These are phyloP conservation scores for Immersiella caudata DNA, from an alignment of 495 filamentous ascomycete species.

Conservation along the genomic window DNA sequence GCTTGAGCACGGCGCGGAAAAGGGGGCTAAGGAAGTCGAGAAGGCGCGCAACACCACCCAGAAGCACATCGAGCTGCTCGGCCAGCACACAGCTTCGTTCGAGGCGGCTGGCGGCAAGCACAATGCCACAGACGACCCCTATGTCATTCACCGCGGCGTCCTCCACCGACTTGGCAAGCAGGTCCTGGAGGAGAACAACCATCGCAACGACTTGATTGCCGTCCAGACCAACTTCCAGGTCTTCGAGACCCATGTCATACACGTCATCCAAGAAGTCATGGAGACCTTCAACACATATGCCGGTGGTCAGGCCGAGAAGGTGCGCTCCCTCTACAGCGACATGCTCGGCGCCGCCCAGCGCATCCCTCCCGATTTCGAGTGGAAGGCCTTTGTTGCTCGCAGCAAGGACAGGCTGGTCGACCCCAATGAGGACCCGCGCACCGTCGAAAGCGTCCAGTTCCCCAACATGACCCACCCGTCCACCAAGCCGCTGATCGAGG, in stretches of 20 bases:
- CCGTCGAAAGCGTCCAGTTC: conserved; percentile 72
- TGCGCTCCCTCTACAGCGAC: conserved; percentile 76
- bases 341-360: conserved; percentile 75
- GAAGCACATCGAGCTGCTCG: conserved; percentile 93
- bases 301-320: conserved; percentile 77
- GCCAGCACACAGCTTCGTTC: conserved; percentile 75
- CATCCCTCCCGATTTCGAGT: conserved; percentile 92
- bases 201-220: conserved; percentile 82
- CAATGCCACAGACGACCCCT: conserved; percentile 76
- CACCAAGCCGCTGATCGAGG: conserved; percentile 83
- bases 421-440: conserved; percentile 70
- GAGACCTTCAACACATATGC: conserved; percentile 77
- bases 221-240: conserved; percentile 86
- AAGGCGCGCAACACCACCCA: conserved; percentile 85
- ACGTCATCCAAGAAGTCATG: conserved; percentile 80
- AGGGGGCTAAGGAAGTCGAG: conserved; percentile 84
- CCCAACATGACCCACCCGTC: conserved; percentile 83
- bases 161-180: conserved; percentile 85
- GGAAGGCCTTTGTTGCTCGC: conserved; percentile 76
- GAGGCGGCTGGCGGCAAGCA: conserved; percentile 70
- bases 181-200: conserved; percentile 91
- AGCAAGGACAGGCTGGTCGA: conserved; percentile 75
- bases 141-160: conserved; percentile 80
- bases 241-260: conserved; percentile 85
- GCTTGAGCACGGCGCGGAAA: conserved; percentile 78